phyloP scores from a whole-genome alignment of 805 yeast species.

The Starmerella tilneyi region DNA sequence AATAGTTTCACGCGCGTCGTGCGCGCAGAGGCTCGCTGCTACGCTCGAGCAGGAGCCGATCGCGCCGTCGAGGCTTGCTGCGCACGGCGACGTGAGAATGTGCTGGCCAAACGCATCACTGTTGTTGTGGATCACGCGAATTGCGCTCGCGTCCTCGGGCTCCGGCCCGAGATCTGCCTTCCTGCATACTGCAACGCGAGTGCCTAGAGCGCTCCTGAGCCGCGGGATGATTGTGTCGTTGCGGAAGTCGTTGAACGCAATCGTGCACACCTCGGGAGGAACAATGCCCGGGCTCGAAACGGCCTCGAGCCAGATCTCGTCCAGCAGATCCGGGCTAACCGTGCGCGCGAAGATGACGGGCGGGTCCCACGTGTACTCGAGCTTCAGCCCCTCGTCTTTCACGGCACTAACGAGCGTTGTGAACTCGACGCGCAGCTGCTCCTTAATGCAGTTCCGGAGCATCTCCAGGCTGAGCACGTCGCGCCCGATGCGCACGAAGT shows the following conservation, averaged over 20 bases:
- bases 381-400: background rate
- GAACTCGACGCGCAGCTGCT: slow-evolving; percentile 18
- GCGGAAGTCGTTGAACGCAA: slow-evolving; percentile 23
- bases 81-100: slow-evolving; percentile 18
- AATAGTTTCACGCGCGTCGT: background rate
- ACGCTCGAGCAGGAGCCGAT: slow-evolving; percentile 21
- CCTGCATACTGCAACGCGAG: background rate
- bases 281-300: slow-evolving; percentile 11
- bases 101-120: slow-evolving; percentile 24
- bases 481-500: background rate
- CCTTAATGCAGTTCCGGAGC: slow-evolving; percentile 12
- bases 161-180: slow-evolving; percentile 3
- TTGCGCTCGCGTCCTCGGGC: background rate
- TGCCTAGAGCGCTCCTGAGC: slow-evolving; percentile 2
- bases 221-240: slow-evolving; percentile 13
- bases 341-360: slow-evolving; percentile 22
- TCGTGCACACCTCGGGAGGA: slow-evolving; percentile 2
- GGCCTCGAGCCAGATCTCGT: slow-evolving; percentile 18
- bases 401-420: slow-evolving; percentile 5
- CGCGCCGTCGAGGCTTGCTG: slow-evolving; percentile 24
- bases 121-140: slow-evolving; percentile 22
- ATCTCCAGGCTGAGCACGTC: slow-evolving; percentile 15
- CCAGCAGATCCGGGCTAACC: slow-evolving; percentile 14
- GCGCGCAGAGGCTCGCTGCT: slow-evolving; percentile 18
- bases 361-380: slow-evolving; percentile 25